phyloP scores from a whole-genome alignment of 1,284 basidiomycete genomes.

The Puccinia brachypodii region DNA sequence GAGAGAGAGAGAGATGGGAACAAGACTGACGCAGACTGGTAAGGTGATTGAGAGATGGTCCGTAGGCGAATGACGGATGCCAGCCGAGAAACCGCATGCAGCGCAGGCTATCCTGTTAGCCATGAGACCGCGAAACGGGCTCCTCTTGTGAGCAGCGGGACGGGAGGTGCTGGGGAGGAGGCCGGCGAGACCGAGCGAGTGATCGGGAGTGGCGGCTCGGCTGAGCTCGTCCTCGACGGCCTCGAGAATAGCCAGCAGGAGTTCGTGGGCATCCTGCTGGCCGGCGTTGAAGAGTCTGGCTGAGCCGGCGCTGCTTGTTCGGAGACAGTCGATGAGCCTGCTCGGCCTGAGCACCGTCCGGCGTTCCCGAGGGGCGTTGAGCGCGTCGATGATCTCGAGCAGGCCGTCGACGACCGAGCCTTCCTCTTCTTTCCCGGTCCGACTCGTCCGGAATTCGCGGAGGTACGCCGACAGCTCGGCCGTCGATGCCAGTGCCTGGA shows the following conservation, averaged over 20 bases:
- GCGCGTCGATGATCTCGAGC: conserved; percentile 58
- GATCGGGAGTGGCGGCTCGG: conserved; percentile 58
- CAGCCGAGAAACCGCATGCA: conserved; percentile 80
- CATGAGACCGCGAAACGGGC: conserved; percentile 72
- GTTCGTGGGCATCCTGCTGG: conserved; percentile 91
- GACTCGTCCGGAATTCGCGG: conserved; percentile 61
- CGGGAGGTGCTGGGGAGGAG: conserved; percentile 46
- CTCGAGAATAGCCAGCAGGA: conserved; percentile 86
- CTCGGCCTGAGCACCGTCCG: conserved; percentile 61
- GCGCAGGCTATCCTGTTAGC: conserved; percentile 78
- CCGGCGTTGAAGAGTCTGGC: conserved; percentile 77
- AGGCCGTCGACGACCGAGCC: conserved; percentile 79
- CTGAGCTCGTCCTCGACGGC: conserved; percentile 75
- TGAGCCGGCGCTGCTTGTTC: conserved; percentile 58
- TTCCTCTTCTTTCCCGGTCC: conserved; percentile 61
- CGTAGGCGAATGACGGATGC: conserved; percentile 79
- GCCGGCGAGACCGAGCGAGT: conserved; percentile 63
- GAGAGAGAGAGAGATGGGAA: not conserved
- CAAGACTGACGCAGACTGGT: conserved; percentile 60
- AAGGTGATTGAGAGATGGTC: conserved; percentile 77
- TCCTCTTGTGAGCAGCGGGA: conserved; percentile 32
- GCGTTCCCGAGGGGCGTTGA: conserved; percentile 59
- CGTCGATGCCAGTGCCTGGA: conserved; percentile 84
- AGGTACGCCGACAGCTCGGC: conserved; percentile 73
- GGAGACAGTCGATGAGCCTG: conserved; percentile 46